Conservation (phyloP, 164 flowering plant genomes). For the Magnolia changhungtana region DNA sequence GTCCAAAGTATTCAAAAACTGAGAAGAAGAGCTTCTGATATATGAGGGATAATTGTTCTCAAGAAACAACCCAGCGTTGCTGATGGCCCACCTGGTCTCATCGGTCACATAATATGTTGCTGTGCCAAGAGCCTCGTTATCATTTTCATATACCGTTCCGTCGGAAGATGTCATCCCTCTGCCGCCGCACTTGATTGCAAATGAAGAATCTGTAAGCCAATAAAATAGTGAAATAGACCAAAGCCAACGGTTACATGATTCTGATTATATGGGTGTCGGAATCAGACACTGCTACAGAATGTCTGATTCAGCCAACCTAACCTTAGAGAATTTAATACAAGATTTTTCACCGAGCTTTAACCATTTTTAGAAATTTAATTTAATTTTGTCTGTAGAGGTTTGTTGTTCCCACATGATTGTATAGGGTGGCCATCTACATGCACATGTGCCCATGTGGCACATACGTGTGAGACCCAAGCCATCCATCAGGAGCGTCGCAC, state of each 20-base stretch:
- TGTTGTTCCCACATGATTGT: no score
- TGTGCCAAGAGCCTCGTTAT: conserved; percentile 54
- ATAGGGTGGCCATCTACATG: no score
- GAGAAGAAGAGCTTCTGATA: conserved; percentile 23
- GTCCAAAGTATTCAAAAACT: conserved; percentile 47
- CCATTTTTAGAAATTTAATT: no score
- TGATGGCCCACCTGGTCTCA: conserved; percentile 63
- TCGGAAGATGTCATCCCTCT: conserved; percentile 33
- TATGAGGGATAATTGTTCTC: conserved; percentile 37
- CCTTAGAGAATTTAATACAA: no score
- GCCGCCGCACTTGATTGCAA: conserved; percentile 81
- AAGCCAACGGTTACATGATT: neutral
- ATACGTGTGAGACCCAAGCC: no score
- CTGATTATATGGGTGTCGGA: neutral
- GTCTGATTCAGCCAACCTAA: no score
- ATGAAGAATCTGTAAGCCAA: conserved; percentile 49
- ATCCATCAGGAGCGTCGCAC: no score
- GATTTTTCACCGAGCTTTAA: no score
- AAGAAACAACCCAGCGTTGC: conserved; percentile 56
- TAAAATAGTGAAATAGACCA: neutral
- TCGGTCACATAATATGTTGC: conserved; percentile 56
- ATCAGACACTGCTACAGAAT: neutral
- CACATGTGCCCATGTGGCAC: no score
- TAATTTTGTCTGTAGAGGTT: no score
- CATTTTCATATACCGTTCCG: conserved; percentile 41